These are phyloP conservation scores for Eucalyptus cloeziana DNA, from an alignment of 345 rosid species.

Conservation along the genomic window DNA sequence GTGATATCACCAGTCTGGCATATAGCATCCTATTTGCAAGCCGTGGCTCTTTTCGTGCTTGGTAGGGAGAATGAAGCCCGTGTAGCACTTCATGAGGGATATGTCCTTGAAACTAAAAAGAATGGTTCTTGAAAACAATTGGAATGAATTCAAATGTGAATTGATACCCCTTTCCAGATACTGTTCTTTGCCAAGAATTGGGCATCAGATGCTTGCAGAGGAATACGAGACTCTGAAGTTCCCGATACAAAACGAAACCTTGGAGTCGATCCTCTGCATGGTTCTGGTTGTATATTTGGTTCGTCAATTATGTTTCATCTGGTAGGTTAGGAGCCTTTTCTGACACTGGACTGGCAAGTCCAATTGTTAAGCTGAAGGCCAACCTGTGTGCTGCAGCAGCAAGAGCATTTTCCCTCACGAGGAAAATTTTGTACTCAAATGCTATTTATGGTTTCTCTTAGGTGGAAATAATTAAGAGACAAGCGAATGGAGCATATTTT, in stretches of 20 bases:
- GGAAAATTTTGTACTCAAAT: neutral
- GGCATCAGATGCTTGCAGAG: neutral
- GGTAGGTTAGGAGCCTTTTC: neutral
- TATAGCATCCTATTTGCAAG: slow-evolving; percentile 68
- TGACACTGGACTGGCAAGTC: neutral
- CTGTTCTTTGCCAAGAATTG: neutral
- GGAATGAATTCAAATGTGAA: neutral
- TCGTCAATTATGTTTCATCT: neutral
- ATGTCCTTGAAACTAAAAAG: slow-evolving; percentile 51
- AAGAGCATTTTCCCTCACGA: neutral
- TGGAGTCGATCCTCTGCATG: neutral
- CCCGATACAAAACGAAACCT: neutral
- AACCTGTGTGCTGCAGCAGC: neutral
- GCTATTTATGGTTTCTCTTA: neutral
- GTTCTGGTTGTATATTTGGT: neutral
- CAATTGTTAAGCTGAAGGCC: neutral
- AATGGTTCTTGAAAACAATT: slow-evolving; percentile 1
- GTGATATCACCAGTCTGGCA: slow-evolving; percentile 70
- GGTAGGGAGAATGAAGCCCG: slow-evolving; percentile 72
- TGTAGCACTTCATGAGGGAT: slow-evolving; percentile 55
- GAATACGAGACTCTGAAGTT: neutral
- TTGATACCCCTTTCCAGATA: neutral
- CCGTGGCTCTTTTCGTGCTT: slow-evolving; percentile 43
- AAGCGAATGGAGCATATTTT: neutral
- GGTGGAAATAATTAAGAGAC: neutral